Percentiles rank a stretch among this genome's conserved stretches.
phyloP scores from a whole-genome alignment of 805 yeast genomes.

The Saccharomycopsis babjevae region DNA sequence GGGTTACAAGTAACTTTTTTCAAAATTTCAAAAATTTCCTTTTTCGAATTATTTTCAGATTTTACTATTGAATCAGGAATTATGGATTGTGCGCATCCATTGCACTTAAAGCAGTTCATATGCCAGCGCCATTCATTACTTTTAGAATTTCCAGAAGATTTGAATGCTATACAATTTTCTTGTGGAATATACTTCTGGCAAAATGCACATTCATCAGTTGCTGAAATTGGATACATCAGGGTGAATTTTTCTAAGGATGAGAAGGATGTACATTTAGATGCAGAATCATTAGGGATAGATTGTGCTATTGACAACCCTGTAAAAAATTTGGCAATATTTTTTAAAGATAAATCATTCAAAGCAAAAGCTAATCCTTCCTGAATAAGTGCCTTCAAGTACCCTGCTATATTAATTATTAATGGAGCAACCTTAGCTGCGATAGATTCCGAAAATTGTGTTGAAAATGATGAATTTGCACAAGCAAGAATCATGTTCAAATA shows the following conservation, averaged over 20 bases:
- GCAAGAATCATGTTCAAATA: constrained; percentile 26
- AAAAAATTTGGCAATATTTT: constrained; percentile 49
- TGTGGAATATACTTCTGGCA: constrained; percentile 46
- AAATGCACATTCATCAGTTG: constrained; percentile 17
- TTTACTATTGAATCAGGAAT: background rate
- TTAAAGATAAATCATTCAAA: constrained; percentile 5
- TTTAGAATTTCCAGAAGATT: constrained; percentile 5
- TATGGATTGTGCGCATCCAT: constrained; percentile 32
- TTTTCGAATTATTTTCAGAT: background rate
- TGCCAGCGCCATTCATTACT: constrained; percentile 72
- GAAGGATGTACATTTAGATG: background rate
- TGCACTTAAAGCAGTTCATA: constrained; percentile 57
- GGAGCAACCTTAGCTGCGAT: background rate
- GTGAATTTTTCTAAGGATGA: background rate
- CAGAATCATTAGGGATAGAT: constrained; percentile 22
- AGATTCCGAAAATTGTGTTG: background rate
- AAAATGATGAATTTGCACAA: background rate
- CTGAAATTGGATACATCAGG: background rate
- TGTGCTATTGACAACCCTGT: constrained; percentile 24
- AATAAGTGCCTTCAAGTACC: background rate
- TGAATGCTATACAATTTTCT: constrained; percentile 58
- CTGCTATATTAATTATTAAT: background rate
- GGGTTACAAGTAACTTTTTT: constrained; percentile 35
- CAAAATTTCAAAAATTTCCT: constrained; percentile 15
- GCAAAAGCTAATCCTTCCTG: background rate